Evolutionary conservation across 257 asterid species (phyloP).

Genomic region (Plantago elongata): DNA sequence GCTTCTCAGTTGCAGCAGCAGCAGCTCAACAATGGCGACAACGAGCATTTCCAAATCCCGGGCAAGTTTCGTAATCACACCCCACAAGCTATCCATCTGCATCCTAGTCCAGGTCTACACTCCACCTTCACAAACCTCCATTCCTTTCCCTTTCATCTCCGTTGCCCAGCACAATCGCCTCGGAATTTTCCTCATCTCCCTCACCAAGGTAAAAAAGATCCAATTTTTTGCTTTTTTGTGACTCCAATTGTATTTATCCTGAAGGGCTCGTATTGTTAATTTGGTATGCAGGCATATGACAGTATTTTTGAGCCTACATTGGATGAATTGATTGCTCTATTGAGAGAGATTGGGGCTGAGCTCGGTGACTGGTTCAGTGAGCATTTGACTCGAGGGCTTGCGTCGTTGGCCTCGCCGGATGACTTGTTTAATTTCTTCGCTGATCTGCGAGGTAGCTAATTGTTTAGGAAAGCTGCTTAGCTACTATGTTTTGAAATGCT

Average conservation of each 20-base stretch:
- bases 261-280: neutral
- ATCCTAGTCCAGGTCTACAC: conserved; percentile 69
- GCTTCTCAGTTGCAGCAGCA: conserved; percentile 9
- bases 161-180: conserved; percentile 80
- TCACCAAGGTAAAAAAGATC: conserved; percentile 50
- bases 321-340: conserved; percentile 53
- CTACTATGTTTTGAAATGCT: neutral
- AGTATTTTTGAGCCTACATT: conserved; percentile 75
- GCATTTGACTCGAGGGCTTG: conserved; percentile 52
- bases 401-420: conserved; percentile 67
- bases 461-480: neutral
- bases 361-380: conserved; percentile 68
- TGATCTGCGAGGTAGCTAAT: conserved; percentile 61
- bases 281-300: conserved; percentile 52
- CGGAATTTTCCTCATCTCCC: conserved; percentile 62
- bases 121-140: conserved; percentile 67
- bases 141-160: conserved; percentile 84
- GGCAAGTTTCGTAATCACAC: conserved; percentile 60
- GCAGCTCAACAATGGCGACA: conserved; percentile 41
- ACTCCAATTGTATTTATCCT: neutral
- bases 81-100: conserved; percentile 86
- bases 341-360: conserved; percentile 59
- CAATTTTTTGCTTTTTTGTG: neutral
- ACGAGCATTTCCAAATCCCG: conserved; percentile 46
- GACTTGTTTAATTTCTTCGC: conserved; percentile 79